Percentiles rank a stretch among this genome's conserved stretches.
Conservation (phyloP, 768 basidiomycete species). For the Lactarius akahatsu region DNA sequence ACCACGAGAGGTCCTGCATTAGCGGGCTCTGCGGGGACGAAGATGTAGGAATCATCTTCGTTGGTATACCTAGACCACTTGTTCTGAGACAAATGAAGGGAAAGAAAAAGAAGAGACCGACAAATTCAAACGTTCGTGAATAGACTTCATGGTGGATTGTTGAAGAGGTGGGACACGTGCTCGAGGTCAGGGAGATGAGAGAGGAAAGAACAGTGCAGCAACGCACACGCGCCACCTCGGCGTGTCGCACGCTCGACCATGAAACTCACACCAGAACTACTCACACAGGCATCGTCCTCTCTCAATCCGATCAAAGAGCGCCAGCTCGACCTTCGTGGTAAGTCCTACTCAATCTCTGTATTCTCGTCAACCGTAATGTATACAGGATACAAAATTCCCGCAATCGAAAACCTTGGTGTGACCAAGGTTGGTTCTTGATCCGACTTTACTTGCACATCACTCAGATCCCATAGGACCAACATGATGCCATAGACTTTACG, state of each 20-base stretch:
- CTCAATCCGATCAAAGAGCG: slow-evolving; percentile 86
- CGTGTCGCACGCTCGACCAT: slow-evolving; percentile 39
- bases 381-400: slow-evolving; percentile 88
- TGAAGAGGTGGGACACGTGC: slow-evolving; percentile 28
- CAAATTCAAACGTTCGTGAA: slow-evolving; percentile 76
- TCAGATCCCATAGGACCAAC: slow-evolving; percentile 64
- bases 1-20: slow-evolving; percentile 69
- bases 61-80: slow-evolving; percentile 55
- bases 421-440: slow-evolving; percentile 58
- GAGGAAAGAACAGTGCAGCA: background rate
- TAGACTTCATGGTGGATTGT: slow-evolving; percentile 54
- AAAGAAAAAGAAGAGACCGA: slow-evolving; percentile 34
- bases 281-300: slow-evolving; percentile 75
- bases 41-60: slow-evolving; percentile 73
- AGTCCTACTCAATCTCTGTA: slow-evolving; percentile 28
- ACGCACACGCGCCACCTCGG: background rate
- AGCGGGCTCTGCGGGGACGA: slow-evolving; percentile 62
- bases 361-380: slow-evolving; percentile 20
- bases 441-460: slow-evolving; percentile 22
- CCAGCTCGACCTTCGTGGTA: slow-evolving; percentile 89
- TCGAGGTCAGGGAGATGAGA: background rate
- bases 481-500: slow-evolving; percentile 91
- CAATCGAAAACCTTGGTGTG: slow-evolving; percentile 95
- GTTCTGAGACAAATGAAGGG: slow-evolving; percentile 30
- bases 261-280: slow-evolving; percentile 94